Evolutionary conservation across 495 filamentous ascomycete species (phyloP), one percentile per base, ranked within the genome.

Genomic region (Xylaria acuta): DNA sequence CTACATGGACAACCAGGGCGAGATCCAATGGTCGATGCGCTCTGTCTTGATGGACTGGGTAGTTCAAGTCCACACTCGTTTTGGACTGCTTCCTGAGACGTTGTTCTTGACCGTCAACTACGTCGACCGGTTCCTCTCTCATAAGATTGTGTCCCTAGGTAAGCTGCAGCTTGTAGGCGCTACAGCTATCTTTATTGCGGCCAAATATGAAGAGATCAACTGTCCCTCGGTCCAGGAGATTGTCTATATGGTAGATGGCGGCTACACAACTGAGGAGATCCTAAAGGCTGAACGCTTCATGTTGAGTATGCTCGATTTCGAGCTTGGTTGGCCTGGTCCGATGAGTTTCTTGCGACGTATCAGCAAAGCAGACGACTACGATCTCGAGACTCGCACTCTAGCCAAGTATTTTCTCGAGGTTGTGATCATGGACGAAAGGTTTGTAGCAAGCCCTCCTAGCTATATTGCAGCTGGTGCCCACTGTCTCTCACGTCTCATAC

Each of bases 21-120:
- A 98, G 80, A 95, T 99, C 68, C 94, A 97, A 80, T 98, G 97
- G 97, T 97, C 95, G 0, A 98, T 98, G 95, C 93, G 96, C 58
- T 90, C 95, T 12, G 93, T 98, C 56, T 89, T 99, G 66, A 97
- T 98, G 91, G 97, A 98, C 80, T 99, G 96, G 96, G 86, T 99
- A 12, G 91, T 98, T 53, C 95, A 98, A 79, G 96, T 99, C 27
- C 96, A 99, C 77, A 88, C 90, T 75, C 93, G 97, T 56, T 98
- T 99, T 84, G 86, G 86, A 30, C 87, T 98, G 16, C 89, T 97
- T 2, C 96, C 96, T 8, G 97, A 99, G 85, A 99, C 96, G 0
- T 84, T 99, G 8, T 98, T 97, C 82, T 88, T 98, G 54, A 92
- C 90, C 72, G 92, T 95, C 79, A 98, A 99, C 84, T 97, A 94